A percentile compares a stretch with the other conserved stretches of the same genome.
These are phyloP conservation scores for Aegle marmelos DNA, from an alignment of 345 rosid species.

Conservation along the genomic window DNA sequence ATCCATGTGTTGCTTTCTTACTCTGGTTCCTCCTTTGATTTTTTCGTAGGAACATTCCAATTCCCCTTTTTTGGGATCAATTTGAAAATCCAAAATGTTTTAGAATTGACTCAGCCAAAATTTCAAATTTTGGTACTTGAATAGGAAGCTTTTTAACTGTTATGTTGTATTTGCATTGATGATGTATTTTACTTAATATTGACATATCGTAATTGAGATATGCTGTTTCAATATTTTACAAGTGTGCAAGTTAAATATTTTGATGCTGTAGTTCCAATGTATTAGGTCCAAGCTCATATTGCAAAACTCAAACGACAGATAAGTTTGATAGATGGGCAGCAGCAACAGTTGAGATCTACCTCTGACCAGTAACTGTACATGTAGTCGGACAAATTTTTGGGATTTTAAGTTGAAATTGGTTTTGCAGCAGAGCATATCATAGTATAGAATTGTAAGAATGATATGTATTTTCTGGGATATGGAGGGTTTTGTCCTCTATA, in stretches of 20 bases:
- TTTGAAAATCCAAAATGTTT: neutral
- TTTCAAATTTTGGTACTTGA: neutral
- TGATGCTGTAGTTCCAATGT: slow-evolving; percentile 6
- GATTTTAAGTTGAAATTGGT: slow-evolving; percentile 10
- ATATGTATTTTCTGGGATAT: slow-evolving; percentile 17
- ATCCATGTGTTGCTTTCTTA: neutral
- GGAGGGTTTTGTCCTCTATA: slow-evolving; percentile 1
- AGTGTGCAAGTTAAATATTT: slow-evolving; percentile 6
- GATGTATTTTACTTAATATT: neutral
- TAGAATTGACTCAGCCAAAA: neutral
- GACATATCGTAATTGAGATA: neutral
- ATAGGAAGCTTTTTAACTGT: neutral
- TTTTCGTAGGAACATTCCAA: neutral
- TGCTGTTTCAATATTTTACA: neutral
- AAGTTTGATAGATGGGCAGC: slow-evolving; percentile 64
- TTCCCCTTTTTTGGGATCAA: neutral
- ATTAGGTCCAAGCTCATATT: slow-evolving; percentile 77
- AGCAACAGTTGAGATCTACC: slow-evolving; percentile 52
- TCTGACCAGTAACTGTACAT: slow-evolving; percentile 45
- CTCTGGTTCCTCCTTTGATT: neutral
- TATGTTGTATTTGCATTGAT: neutral
- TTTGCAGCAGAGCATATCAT: slow-evolving; percentile 18
- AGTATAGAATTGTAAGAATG: slow-evolving; percentile 20
- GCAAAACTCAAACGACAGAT: slow-evolving; percentile 62
- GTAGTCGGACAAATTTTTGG: slow-evolving; percentile 2